Evolutionary conservation across 495 filamentous ascomycete genomes (phyloP).

Genomic region (Podospora appendiculata): DNA sequence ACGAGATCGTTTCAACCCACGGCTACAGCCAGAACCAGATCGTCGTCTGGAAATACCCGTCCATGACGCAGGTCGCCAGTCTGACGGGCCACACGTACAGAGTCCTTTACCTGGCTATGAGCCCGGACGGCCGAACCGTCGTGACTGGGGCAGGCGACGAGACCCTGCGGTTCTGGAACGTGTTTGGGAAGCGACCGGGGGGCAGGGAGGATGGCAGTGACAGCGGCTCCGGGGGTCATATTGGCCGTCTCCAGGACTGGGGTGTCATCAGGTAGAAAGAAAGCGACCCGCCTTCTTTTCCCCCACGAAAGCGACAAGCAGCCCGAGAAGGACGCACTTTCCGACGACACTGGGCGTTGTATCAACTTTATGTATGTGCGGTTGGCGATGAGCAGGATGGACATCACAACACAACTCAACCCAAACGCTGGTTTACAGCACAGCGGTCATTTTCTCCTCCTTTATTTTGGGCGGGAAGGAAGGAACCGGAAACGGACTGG

Average conservation of each 20-base stretch:
- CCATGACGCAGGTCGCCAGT: constrained; percentile 92
- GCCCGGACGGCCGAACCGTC: constrained; percentile 84
- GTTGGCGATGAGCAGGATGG: too few species aligned
- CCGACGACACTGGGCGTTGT: not conserved
- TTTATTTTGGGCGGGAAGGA: too few species aligned
- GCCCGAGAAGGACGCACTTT: not conserved
- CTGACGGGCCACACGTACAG: constrained; percentile 94
- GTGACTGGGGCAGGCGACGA: constrained; percentile 97
- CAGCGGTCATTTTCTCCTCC: too few species aligned
- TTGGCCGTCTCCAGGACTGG: constrained; percentile 58
- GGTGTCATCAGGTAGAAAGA: constrained; percentile 56
- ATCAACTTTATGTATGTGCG: too few species aligned
- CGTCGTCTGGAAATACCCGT: constrained; percentile 97
- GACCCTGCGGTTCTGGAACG: constrained; percentile 93
- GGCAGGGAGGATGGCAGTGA: constrained; percentile 41
- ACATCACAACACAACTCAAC: too few species aligned
- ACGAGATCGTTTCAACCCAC: constrained; percentile 94
- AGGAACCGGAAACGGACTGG: too few species aligned
- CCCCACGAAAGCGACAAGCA: too few species aligned
- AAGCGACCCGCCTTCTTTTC: too few species aligned
- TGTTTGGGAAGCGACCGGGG: constrained; percentile 64
- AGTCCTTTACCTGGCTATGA: constrained; percentile 95
- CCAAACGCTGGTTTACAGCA: too few species aligned
- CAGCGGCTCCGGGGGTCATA: constrained; percentile 30
- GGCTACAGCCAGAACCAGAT: constrained; percentile 98